A percentile compares a stretch with the other conserved stretches of the same genome.
Conservation (phyloP, 345 rosid species). For the Microcos paniculata region DNA sequence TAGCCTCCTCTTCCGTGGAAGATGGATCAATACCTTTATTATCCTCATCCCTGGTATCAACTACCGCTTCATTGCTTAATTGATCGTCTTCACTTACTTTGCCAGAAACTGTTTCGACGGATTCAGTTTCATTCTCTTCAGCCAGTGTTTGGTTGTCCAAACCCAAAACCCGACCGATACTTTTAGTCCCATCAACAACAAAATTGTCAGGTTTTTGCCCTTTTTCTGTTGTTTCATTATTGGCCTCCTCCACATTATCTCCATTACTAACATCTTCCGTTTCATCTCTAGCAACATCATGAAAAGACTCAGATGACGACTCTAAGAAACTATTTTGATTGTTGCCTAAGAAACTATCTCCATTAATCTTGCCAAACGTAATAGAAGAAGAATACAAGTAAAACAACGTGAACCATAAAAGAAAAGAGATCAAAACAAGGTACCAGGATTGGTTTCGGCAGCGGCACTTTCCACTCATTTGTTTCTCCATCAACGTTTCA, state of each 20-base stretch:
- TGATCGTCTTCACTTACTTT: conserved; percentile 7
- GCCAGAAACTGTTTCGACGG: conserved; percentile 14
- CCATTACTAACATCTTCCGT: conserved; percentile 14
- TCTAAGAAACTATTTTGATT: conserved; percentile 5
- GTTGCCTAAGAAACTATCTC: conserved; percentile 25
- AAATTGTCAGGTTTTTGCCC: conserved; percentile 13
- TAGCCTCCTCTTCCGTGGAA: neutral
- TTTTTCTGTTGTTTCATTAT: conserved; percentile 20
- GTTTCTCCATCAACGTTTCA: conserved; percentile 41
- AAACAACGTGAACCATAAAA: conserved; percentile 51
- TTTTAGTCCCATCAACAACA: conserved; percentile 21
- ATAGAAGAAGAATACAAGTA: conserved; percentile 42
- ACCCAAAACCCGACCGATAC: conserved; percentile 10
- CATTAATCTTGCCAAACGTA: conserved; percentile 21
- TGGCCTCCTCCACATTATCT: conserved; percentile 22
- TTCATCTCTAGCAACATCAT: conserved; percentile 12
- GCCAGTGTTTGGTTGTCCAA: neutral
- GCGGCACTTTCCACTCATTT: conserved; percentile 33
- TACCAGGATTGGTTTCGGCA: conserved; percentile 51
- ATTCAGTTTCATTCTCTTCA: conserved; percentile 22
- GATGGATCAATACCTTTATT: neutral
- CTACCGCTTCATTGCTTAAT: conserved; percentile 6
- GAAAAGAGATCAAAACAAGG: conserved; percentile 33
- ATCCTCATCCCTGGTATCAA: neutral
- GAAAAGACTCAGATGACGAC: conserved; percentile 23